Conservation (phyloP, 2,329 filamentous ascomycete species). For the Claviceps pazoutovae region DNA sequence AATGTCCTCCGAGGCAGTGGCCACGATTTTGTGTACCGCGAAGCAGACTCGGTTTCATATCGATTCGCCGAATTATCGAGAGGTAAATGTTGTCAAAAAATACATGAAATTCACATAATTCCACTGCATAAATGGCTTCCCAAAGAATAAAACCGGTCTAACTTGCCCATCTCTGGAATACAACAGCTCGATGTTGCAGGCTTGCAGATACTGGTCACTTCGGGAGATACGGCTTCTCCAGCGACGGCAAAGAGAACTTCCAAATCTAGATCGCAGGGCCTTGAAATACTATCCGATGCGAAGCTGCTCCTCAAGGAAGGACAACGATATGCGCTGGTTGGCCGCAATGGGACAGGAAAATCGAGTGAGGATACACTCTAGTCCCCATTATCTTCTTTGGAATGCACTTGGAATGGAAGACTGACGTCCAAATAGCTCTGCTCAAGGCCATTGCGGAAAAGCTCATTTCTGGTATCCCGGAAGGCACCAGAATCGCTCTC, state of each 20-base stretch:
- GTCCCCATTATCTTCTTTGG: not conserved
- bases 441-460: slow-evolving; percentile 65
- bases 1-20: slow-evolving; percentile 34
- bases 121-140: too few relatives aligned
- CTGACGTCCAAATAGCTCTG: slow-evolving; percentile 34
- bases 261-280: slow-evolving; percentile 29
- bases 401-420: not conserved
- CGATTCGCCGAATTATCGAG: slow-evolving; percentile 38
- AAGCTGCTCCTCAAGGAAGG: slow-evolving; percentile 60
- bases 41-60: slow-evolving; percentile 56
- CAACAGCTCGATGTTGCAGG: slow-evolving; percentile 55
- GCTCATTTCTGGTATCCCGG: slow-evolving; percentile 61
- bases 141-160: too few relatives aligned
- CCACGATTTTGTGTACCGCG: slow-evolving; percentile 46
- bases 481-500: slow-evolving; percentile 50
- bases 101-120: not conserved
- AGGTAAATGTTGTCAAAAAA: slow-evolving; percentile 26
- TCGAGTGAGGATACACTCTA: slow-evolving; percentile 41
- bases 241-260: slow-evolving; percentile 36
- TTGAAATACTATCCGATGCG: slow-evolving; percentile 59
- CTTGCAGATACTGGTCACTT: slow-evolving; percentile 52
- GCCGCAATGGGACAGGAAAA: slow-evolving; percentile 72
- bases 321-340: slow-evolving; percentile 62
- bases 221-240: slow-evolving; percentile 24
- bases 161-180: not conserved